Percentiles rank a stretch among this genome's conserved stretches.
Evolutionary conservation across 106 monocot species (phyloP).

Genomic region (Alisma plantagoaquatica): DNA sequence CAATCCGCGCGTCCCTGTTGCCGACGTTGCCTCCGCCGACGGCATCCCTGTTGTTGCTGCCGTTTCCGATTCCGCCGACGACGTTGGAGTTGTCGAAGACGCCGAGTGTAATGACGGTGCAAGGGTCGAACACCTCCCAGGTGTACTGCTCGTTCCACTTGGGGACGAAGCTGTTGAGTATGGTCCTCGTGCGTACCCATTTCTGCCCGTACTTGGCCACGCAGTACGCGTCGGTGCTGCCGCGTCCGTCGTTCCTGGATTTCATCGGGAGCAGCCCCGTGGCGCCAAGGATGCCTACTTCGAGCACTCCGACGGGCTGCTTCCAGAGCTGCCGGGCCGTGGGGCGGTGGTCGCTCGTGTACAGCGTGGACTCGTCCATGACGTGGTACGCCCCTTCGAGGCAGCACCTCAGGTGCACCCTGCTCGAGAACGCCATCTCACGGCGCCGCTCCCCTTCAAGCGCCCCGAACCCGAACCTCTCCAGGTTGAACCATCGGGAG

Average conservation of each 20-base stretch:
- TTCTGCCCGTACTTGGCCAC: conserved; percentile 76
- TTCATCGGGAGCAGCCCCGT: conserved; percentile 47
- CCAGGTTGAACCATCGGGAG: conserved; percentile 51
- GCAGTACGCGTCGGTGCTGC: conserved; percentile 62
- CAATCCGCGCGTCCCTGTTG: conserved; percentile 35
- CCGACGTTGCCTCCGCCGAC: conserved; percentile 5
- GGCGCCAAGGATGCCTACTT: conserved; percentile 51
- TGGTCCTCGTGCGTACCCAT: conserved; percentile 66
- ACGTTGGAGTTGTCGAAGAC: conserved; percentile 65
- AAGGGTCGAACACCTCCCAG: conserved; percentile 73
- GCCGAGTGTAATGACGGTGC: conserved; percentile 59
- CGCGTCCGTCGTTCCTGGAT: conserved; percentile 34
- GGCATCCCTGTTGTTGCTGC: too few relatives aligned
- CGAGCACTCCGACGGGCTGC: conserved; percentile 46
- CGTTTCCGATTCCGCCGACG: too few relatives aligned
- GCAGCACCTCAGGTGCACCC: conserved; percentile 50
- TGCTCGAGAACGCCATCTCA: conserved; percentile 38
- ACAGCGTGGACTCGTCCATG: conserved; percentile 48
- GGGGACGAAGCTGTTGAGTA: conserved; percentile 39
- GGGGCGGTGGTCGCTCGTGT: conserved; percentile 56
- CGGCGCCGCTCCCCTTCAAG: conserved; percentile 35
- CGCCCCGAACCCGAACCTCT: conserved; percentile 34
- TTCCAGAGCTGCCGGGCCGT: conserved; percentile 55
- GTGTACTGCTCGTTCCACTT: conserved; percentile 77
- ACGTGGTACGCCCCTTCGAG: conserved; percentile 71